Percentiles rank a stretch among this genome's conserved stretches.
These are phyloP conservation scores for Rhodotorula sp. DNA, from an alignment of 1,284 basidiomycete species.

Conservation along the genomic window DNA sequence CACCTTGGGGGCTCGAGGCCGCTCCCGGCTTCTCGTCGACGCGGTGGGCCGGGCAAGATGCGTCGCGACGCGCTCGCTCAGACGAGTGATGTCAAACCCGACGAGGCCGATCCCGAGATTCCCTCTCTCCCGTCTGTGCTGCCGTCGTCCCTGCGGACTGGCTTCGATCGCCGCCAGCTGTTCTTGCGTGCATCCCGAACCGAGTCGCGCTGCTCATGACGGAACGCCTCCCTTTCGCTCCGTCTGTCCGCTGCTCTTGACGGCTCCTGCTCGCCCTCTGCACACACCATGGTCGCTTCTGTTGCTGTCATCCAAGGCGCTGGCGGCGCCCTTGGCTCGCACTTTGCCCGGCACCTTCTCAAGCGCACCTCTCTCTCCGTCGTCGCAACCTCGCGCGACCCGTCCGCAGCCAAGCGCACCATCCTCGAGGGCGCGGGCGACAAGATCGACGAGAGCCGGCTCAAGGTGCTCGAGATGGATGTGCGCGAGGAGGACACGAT, in stretches of 20 bases:
- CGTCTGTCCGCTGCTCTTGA: not conserved
- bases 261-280: not conserved
- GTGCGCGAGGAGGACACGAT: constrained; percentile 52
- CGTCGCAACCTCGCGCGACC: constrained; percentile 53
- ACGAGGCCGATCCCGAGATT: too few species aligned
- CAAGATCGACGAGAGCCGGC: constrained; percentile 38
- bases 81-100: too few species aligned
- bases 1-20: too few species aligned
- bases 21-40: too few species aligned
- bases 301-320: constrained; percentile 46
- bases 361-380: constrained; percentile 52
- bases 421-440: constrained; percentile 45
- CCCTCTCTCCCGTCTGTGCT: too few species aligned
- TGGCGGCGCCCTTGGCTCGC: constrained; percentile 37
- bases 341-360: constrained; percentile 49
- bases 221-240: too few species aligned
- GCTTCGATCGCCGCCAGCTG: too few species aligned
- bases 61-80: too few species aligned
- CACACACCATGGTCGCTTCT: constrained; percentile 30
- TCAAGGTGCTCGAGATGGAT: constrained; percentile 53
- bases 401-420: constrained; percentile 46
- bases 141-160: too few species aligned
- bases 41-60: too few species aligned
- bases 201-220: too few species aligned
- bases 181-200: too few species aligned